Base-by-base conservation (phyloP, 305 asterid genomes). In the Andrographis paniculata region DNA sequence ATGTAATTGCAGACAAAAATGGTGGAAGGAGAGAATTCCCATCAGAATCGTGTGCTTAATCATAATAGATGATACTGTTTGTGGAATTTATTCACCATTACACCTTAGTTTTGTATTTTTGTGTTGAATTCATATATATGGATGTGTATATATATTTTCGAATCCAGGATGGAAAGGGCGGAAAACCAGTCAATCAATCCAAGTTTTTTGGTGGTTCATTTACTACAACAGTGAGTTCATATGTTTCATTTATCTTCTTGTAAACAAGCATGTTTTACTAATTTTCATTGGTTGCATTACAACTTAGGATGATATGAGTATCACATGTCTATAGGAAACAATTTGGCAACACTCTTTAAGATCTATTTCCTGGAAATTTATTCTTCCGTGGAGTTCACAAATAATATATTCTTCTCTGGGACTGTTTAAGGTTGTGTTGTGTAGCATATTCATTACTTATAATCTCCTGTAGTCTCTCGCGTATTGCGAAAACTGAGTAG, bases 181-280 rank as follows among this genome's bases (percentile, higher is more conserved):
- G 78, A 43, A 87, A 76, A 64, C 45, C 72, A 45, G 45, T 69
- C 8, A 79, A 77, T 30, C 68, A 69, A 59, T 57, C 82, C 22
- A 74, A 58, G 38, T 79, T 59, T 62, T 13, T 74, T 50, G 92
- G 94, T 63, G 94, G 92, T 53, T 59, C 94, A 63, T 85, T 88
- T 71, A 68, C 60, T 56, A 66, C 71, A 48, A 37, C 77, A 13
- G 94, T 84, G 67, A 68, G 95, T 77, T 60, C 8, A 24, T 35
- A 41, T 48, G n/a, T 45, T 13, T 9, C 17, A 37, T 27, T 28
- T 52, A 17, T 41, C 44, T 50, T 17, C 20, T 39, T 50, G 33
- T n/a, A 36, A 57, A 16, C 37, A 42, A 55, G 43, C 22, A 50
- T 13, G 36, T 18, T 57, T 36, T 12, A 17, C 42, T 13, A 2